Evolutionary conservation across 1,284 basidiomycete species (phyloP), one percentile per base, ranked within the genome.

Genomic region (Sphagnurus paluster): DNA sequence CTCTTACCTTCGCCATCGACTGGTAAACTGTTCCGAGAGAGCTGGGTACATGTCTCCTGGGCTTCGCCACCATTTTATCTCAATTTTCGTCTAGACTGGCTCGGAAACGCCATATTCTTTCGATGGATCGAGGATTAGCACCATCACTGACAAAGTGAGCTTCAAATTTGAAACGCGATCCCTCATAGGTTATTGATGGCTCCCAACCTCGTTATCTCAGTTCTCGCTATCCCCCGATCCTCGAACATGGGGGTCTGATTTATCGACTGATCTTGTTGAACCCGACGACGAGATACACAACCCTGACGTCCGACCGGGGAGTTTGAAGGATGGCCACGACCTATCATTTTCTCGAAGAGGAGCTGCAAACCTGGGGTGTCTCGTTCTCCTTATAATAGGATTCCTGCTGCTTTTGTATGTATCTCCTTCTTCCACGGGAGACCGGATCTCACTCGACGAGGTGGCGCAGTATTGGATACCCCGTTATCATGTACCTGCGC

Each of bases 331-430:
- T 39, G 51, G 39, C 33, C 55, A 59, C 20, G 66, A 68, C 14
- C 56, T 74, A 11, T 65, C 71, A 24, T 59, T 72, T 47, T 72
- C 72, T 24, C 50, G 66, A 29, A 70, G 86, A 58, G 85, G 84
- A 6, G 37, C 86, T 11, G 65, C 69, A 21, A 88, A 89, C 56
- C 53, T 89, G 1, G 87, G 86, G 0, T 87, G 84, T 62, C 68
- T 89, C 9, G 46, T 74, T 39, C 35, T 84, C 29, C 61, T 87
- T 10, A 58, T 69, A n/a, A 40, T 70, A 3, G 65, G 65, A 7
- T 65, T 86, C 25, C 54, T 87, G 25, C 58, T 67, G 13, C 68
- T 82, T 16, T 82, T 82, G 79, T 80, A 56, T 60, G 78, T 59
- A 4, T 16, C 38, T 8, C 20, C n/a, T 20, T 23, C 16, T 10